Evolutionary conservation across 2,329 filamentous ascomycete genomes (phyloP), one percentile per base, ranked within the genome.

Genomic region (Stylonectria norvegica): DNA sequence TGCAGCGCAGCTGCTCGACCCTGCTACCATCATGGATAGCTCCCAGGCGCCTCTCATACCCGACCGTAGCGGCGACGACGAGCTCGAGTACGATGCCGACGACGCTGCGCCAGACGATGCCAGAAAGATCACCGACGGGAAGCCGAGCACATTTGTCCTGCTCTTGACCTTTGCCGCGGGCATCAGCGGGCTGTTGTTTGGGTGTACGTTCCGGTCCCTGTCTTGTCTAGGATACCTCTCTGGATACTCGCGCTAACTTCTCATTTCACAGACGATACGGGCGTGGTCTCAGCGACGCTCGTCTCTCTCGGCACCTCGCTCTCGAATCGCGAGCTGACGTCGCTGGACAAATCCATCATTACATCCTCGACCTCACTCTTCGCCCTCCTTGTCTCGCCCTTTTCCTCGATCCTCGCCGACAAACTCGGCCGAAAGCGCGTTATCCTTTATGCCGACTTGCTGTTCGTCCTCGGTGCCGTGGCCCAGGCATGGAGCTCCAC

Each of bases 301-400:
- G 77, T 86, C 32, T 82, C 80, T 2, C 75, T 85, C 48, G 75
- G 74, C 36, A 70, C 66, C 2, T 77, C 79, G 7, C 75, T 85
- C 20, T 80, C 76, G 19, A 60, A 66, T 40, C 75, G 73, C 33
- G 61, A 69, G 7, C 69, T 85, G 18, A 80, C 73, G 1, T 77
- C 79, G 1, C 63, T 83, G 54, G 81, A 85, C 62, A 86, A 83
- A 60, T 85, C 82, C 5, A 68, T 86, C 49, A 82, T 85, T 54
- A 86, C 83, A 3, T 82, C 80, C n/a, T 76, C 75, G 16, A 86
- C 83, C 5, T 78, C 81, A 4, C 73, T 86, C 34, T 76, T 83
- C 46, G 83, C 84, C 4, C 75, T 85, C 4, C 55, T 80, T 40
- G 66, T 79, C 28, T 85, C 81, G 2, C 81, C 83, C 2, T 70